Percentiles rank a stretch among this genome's conserved stretches.
Conservation (phyloP, 768 basidiomycete genomes). For the Lactifluus pinguis region DNA sequence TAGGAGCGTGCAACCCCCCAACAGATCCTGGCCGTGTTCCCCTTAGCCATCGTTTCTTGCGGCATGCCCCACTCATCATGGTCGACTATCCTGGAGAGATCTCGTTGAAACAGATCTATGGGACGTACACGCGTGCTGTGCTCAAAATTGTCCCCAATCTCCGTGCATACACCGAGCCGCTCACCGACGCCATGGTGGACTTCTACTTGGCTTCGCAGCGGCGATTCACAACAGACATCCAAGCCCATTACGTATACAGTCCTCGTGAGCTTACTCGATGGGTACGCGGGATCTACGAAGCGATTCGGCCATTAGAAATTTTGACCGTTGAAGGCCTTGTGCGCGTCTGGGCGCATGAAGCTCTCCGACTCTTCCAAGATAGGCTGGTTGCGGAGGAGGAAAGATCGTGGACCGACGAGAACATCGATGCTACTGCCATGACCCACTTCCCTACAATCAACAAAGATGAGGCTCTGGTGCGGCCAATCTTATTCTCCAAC, state of each 20-base stretch:
- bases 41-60: constrained; percentile 91
- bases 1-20: constrained; percentile 98
- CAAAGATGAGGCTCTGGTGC: constrained; percentile 70
- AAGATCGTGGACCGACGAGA: constrained; percentile 89
- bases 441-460: constrained; percentile 92
- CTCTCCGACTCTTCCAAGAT: constrained; percentile 94
- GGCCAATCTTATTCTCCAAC: constrained; percentile 96
- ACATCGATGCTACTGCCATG: constrained; percentile 75
- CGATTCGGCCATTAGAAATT: constrained; percentile 88
- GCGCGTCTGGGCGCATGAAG: constrained; percentile 97
- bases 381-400: constrained; percentile 91
- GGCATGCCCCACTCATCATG: constrained; percentile 96
- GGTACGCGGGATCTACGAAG: constrained; percentile 96
- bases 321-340: constrained; percentile 92
- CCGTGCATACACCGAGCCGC: constrained; percentile 84
- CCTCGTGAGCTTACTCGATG: constrained; percentile 98
- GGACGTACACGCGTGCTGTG: constrained; percentile 92
- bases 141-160: constrained; percentile 94
- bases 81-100: constrained; percentile 98
- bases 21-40: constrained; percentile 99
- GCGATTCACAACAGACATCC: constrained; percentile 91
- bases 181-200: constrained; percentile 95
- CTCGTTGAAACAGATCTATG: constrained; percentile 96
- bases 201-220: constrained; percentile 94
- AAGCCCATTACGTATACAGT: constrained; percentile 98